Evolutionary conservation across 2,329 filamentous ascomycete genomes (phyloP).

Genomic region (Pseudogymnoascus destructans): DNA sequence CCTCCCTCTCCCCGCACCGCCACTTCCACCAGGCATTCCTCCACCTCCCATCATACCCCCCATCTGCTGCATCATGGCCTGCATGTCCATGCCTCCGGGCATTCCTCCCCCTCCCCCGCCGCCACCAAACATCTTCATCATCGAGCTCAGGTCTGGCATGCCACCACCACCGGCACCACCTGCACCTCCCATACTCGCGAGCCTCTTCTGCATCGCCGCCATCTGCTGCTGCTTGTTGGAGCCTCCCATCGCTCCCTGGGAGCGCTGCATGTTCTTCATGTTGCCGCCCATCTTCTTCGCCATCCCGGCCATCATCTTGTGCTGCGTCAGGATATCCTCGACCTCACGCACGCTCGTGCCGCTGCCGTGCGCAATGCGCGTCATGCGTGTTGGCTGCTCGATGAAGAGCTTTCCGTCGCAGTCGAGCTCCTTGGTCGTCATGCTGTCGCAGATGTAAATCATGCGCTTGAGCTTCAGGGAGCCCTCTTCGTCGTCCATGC

Average conservation of each 20-base stretch:
- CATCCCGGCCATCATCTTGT: constrained; percentile 98
- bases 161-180: constrained; percentile 42
- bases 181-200: constrained; percentile 81
- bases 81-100: constrained; percentile 57
- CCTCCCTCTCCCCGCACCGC: constrained; percentile 22
- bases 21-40: constrained; percentile 31
- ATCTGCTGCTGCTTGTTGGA: constrained; percentile 87
- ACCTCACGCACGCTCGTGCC: constrained; percentile 87
- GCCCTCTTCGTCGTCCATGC: constrained; percentile 97
- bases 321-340: constrained; percentile 92
- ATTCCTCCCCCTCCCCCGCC: constrained; percentile 43
- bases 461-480: constrained; percentile 86
- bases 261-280: constrained; percentile 95
- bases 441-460: constrained; percentile 98
- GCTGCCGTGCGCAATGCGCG: constrained; percentile 75
- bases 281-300: constrained; percentile 97
- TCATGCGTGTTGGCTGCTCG: constrained; percentile 86
- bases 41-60: constrained; percentile 36
- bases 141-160: constrained; percentile 70
- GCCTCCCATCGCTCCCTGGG: constrained; percentile 80
- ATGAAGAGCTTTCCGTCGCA: constrained; percentile 90
- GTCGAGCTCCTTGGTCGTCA: constrained; percentile 93
- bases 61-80: constrained; percentile 67
- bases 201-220: constrained; percentile 90
- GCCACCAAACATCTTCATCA: constrained; percentile 86